Conservation (phyloP, 2,329 filamentous ascomycete species). For the Cladosporium colombiae region DNA sequence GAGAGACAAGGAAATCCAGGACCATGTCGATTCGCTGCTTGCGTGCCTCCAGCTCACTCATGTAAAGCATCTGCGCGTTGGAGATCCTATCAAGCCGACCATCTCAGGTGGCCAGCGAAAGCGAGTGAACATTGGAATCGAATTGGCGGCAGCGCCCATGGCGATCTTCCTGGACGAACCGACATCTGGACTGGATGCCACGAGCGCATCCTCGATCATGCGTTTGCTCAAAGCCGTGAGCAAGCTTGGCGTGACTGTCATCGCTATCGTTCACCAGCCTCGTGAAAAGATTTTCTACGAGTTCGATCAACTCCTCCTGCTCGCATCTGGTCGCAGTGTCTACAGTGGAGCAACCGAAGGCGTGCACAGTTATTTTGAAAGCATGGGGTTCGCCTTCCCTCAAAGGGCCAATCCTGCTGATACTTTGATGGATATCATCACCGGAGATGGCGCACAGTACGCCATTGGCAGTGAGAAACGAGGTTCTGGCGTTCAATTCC, state of each 20-base stretch:
- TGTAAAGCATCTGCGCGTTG: constrained; percentile 55
- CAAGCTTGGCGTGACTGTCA: constrained; percentile 57
- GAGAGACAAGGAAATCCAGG: constrained; percentile 51
- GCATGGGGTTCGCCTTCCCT: constrained; percentile 54
- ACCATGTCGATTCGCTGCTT: constrained; percentile 59
- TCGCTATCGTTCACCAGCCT: constrained; percentile 63
- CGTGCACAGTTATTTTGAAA: constrained; percentile 54
- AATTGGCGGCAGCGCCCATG: constrained; percentile 59
- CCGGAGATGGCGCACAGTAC: constrained; percentile 57
- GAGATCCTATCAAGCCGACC: constrained; percentile 52
- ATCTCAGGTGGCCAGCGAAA: constrained; percentile 62
- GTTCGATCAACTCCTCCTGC: constrained; percentile 58
- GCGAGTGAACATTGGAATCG: constrained; percentile 60
- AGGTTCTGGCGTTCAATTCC: constrained; percentile 48
- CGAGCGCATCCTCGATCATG: constrained; percentile 59
- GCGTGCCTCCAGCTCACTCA: constrained; percentile 56
- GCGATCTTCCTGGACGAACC: constrained; percentile 41
- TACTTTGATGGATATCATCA: constrained; percentile 62
- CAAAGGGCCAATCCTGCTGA: constrained; percentile 57
- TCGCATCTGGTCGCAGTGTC: constrained; percentile 57
- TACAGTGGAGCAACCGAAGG: constrained; percentile 53
- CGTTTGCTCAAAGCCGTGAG: constrained; percentile 56
- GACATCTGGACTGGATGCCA: constrained; percentile 49
- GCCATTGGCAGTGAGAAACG: constrained; percentile 36
- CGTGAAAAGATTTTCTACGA: constrained; percentile 60